Evolutionary conservation across 352 stramenopile species (phyloP), one percentile per base, ranked within the genome.

Genomic region (Globisporangium spinosum): DNA sequence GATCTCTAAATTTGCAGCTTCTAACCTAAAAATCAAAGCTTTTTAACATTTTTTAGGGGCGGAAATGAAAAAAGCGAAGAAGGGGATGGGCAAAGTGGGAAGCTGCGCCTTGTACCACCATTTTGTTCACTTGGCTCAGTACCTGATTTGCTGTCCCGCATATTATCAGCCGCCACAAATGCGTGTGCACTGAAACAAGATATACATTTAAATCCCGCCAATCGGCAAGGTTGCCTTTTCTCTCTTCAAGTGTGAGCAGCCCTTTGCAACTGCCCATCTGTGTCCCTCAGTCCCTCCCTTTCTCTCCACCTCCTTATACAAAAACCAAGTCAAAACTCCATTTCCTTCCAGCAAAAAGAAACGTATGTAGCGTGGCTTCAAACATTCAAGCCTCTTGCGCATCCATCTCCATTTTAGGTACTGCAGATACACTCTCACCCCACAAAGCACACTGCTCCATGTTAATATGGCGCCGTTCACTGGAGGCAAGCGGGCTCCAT

Each of bases 251-350:
- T 20, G 38, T 20, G 38, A 45, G 38, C 38, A 45, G 12, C 38
- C 35, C 35, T 27, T 27, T 61, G 38, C 56, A 62, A 62, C 15
- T 23, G 40, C 59, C 45, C 59, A 54, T 64, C 59, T 57, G n/a
- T 56, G 17, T 13, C 3, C 2, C 32, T 38, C 32, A 38, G 32
- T 12, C 8, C 7, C n/a, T 7, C 38, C 59, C 45, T 56, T 8
- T 64, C 59, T 56, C 59, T 64, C 59, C 32, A 45, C 23, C 2
- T 38, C 15, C 1, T 15, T 40, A 45, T 64, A 64, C 59, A 64
- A 64, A 64, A n/a, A 29, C 4, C 15, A 64, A 43, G 59, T 56
- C 17, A 64, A 64, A 25, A 17, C 9, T 8, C 12, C 3, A 51
- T n/a, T 54, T 55, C 22, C 23, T 20, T 53, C 58, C n/a, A 38